Percentiles rank a stretch among this genome's conserved stretches.
phyloP scores from a whole-genome alignment of 1,139 yeast genomes.

The Candida glucosophila region DNA sequence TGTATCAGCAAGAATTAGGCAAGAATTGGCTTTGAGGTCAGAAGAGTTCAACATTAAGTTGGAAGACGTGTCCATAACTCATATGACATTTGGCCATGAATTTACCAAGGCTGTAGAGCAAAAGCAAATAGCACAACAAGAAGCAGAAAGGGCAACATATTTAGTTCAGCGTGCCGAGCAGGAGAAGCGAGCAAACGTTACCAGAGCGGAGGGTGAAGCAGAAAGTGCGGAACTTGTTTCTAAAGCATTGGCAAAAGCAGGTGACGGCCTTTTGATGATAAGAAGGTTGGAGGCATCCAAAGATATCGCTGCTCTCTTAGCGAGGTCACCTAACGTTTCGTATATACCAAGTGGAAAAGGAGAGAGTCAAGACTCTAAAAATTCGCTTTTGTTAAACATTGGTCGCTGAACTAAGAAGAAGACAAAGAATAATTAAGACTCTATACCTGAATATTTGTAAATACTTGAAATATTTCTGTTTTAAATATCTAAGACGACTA shows the following conservation, averaged over 20 bases:
- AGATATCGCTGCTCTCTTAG: slow-evolving; percentile 86
- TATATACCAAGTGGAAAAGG: slow-evolving; percentile 63
- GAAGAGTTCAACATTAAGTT: slow-evolving; percentile 80
- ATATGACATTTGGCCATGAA: slow-evolving; percentile 94
- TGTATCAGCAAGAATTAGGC: slow-evolving; percentile 83
- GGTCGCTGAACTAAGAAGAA: slow-evolving; percentile 19
- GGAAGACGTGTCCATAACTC: slow-evolving; percentile 97
- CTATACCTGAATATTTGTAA: slow-evolving; percentile 4
- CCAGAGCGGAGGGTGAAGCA: slow-evolving; percentile 99
- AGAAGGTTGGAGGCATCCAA: slow-evolving; percentile 95
- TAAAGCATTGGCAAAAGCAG: slow-evolving; percentile 87
- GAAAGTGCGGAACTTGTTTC: slow-evolving; percentile 92
- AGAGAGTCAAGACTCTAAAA: slow-evolving; percentile 20
- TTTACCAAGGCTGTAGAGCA: slow-evolving; percentile 98
- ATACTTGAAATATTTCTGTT: slow-evolving; percentile 22
- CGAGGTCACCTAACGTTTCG: slow-evolving; percentile 79
- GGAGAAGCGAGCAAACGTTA: slow-evolving; percentile 89
- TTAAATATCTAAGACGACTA: slow-evolving; percentile 31
- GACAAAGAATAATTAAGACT: slow-evolving; percentile 3
- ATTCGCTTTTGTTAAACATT: slow-evolving; percentile 33
- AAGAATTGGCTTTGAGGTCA: slow-evolving; percentile 79
- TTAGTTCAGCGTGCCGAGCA: slow-evolving; percentile 96
- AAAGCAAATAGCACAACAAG: slow-evolving; percentile 98
- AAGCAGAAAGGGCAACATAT: slow-evolving; percentile 94
- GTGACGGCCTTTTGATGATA: slow-evolving; percentile 90